Base-by-base conservation (phyloP, 345 rosid genomes). In the Brassica rapa region DNA sequence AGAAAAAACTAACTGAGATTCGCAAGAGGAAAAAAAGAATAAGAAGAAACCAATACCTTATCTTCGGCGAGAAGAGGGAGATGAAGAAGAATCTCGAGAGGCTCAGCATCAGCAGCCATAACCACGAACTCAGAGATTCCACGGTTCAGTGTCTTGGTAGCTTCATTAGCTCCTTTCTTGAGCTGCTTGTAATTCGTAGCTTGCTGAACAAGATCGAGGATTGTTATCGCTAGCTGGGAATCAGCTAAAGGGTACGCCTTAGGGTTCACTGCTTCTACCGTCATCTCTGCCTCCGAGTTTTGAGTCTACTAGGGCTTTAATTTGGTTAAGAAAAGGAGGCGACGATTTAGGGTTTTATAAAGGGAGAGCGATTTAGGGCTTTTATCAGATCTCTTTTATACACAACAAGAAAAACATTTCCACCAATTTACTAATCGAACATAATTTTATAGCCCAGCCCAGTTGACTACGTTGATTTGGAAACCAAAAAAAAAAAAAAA, bases 101-200 rank as follows among this genome's bases (percentile, higher is more conserved):
- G 98, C 77, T 85, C 89, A 4, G 90, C 81, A 87, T 89, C 90
- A 4, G 91, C 91, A 23, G 89, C 94, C 91, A 89, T 88, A 59
- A 87, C 97, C 4, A 94, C 65, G 62, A 94, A 94, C 66, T 90
- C 98, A 5, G 95, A 94, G 75, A 92, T 92, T 43, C 98, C 97
- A 78, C 98, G 89, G 74, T 94, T 94, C 68, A 94, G 85, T 1
- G 97, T 92, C 88, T 94, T 94, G 1, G 98, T 92, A 35, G 97
- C 97, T 90, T 92, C 97, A 80, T 92, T 94, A 16, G 96, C 97
- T 4, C 98, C 95, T 74, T 92, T 94, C 79, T 92, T 94, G 27
- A 94, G 95, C 86, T 94, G 98, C 86, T 92, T 94, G 92, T 92
- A 94, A 68, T 89, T 92, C 39, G 93, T 89, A 24, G 97, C 98